Percentiles rank a stretch among this genome's conserved stretches.
phyloP scores from a whole-genome alignment of 2,329 filamentous ascomycete species.

The Trichoderma lentiforme region DNA sequence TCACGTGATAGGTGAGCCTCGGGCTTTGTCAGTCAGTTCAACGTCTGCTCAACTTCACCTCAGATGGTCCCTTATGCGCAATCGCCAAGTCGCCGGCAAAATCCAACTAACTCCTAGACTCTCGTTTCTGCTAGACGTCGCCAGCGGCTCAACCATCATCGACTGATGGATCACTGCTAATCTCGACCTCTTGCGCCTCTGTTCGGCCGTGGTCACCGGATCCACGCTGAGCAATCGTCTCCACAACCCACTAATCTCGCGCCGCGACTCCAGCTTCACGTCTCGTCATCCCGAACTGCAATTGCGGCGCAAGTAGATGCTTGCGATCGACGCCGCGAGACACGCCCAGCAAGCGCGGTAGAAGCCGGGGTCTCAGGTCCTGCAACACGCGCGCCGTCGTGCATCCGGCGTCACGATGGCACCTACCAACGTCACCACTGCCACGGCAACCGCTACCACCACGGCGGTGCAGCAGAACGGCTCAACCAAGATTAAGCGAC shows the following conservation, averaged over 20 bases:
- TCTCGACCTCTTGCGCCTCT: conserved; percentile 11
- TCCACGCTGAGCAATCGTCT: conserved; percentile 19
- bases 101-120: not conserved
- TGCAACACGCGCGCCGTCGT: conserved; percentile 18
- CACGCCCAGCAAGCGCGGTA: conserved; percentile 15
- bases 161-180: conserved; percentile 15
- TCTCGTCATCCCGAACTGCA: conserved; percentile 5
- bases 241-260: conserved; percentile 24
- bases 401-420: conserved; percentile 45
- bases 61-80: conserved; percentile 2
- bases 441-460: conserved; percentile 37
- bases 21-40: conserved; percentile 9
- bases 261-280: conserved; percentile 22
- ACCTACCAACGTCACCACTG: conserved; percentile 51
- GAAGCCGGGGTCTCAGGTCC: not conserved
- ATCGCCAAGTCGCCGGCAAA: conserved; percentile 2
- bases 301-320: conserved; percentile 23
- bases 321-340: conserved; percentile 12
- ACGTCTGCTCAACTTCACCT: conserved; percentile 8
- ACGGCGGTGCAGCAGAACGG: conserved; percentile 43
- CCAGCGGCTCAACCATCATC: not conserved
- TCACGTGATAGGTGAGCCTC: conserved; percentile 9
- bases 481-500: conserved; percentile 64
- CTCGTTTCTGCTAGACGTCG: conserved; percentile 2
- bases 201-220: conserved; percentile 13